These are phyloP conservation scores for Trypanosoma boissoni DNA, from an alignment of 208 protist genomes.

Conservation along the genomic window DNA sequence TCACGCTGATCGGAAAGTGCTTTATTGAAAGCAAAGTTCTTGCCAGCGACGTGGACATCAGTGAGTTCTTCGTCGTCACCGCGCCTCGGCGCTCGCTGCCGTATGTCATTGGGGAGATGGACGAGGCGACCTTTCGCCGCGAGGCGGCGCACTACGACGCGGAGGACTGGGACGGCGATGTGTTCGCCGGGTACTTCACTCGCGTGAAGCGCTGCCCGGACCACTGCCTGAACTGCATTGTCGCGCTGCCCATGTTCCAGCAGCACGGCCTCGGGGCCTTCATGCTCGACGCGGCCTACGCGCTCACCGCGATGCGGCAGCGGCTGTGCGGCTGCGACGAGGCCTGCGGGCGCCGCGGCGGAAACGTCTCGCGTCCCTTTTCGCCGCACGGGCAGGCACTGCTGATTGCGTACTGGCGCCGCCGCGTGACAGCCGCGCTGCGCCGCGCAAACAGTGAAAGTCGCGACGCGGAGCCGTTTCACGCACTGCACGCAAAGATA, in stretches of 20 bases:
- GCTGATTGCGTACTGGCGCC: constrained; percentile 66
- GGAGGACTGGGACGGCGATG: constrained; percentile 53
- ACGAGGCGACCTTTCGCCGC: constrained; percentile 31
- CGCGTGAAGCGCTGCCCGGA: constrained; percentile 60
- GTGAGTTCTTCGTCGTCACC: constrained; percentile 73
- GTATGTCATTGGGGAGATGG: constrained; percentile 21
- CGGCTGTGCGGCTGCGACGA: constrained; percentile 37
- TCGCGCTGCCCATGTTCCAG: constrained; percentile 68
- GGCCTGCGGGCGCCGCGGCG: constrained; percentile 45
- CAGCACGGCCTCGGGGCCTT: constrained; percentile 44
- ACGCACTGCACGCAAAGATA: constrained; percentile 5
- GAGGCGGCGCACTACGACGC: constrained; percentile 39
- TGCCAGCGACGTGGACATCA: constrained; percentile 68
- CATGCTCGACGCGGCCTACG: constrained; percentile 62
- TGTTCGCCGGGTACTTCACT: constrained; percentile 63
- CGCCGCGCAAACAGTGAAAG: not conserved
- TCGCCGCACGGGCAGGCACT: constrained; percentile 61
- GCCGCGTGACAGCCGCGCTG: constrained; percentile 24
- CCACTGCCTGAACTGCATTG: constrained; percentile 68
- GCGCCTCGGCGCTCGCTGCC: constrained; percentile 41
- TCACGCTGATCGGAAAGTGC: constrained; percentile 52
- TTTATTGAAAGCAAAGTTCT: constrained; percentile 77
- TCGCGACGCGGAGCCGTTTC: constrained; percentile 3
- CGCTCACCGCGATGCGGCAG: constrained; percentile 49
- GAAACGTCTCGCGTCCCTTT: constrained; percentile 61